phyloP scores from a whole-genome alignment of 2,329 filamentous ascomycete species.

The Truncatella angustata region DNA sequence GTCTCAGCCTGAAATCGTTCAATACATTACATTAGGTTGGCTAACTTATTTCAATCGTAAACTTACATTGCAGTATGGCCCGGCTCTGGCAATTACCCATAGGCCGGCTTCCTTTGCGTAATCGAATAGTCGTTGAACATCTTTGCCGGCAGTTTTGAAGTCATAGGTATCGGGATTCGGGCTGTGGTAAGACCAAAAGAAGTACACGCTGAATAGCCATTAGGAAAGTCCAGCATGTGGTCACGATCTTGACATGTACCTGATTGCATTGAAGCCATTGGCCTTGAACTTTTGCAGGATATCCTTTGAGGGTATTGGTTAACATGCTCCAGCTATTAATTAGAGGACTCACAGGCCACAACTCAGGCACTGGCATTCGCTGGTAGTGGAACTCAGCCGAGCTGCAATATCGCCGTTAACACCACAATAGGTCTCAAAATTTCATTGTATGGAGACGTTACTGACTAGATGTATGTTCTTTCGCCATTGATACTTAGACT shows the following conservation, averaged over 20 bases:
- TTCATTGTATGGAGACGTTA: background rate
- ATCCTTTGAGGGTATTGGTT: constrained; percentile 9
- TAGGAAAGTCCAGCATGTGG: background rate
- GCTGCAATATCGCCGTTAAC: constrained; percentile 17
- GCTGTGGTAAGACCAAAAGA: constrained; percentile 50
- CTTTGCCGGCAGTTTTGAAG: constrained; percentile 48
- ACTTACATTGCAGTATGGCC: constrained; percentile 45
- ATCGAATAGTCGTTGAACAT: constrained; percentile 48
- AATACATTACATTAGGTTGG: background rate
- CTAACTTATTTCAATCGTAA: background rate
- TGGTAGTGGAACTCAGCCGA: constrained; percentile 53
- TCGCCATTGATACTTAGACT: constrained; percentile 48
- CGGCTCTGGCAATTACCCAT: constrained; percentile 49
- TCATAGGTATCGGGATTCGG: constrained; percentile 43
- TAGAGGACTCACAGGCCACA: constrained; percentile 39
- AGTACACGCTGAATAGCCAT: constrained; percentile 37
- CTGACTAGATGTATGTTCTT: constrained; percentile 43
- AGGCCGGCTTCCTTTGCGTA: constrained; percentile 49
- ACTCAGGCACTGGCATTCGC: constrained; percentile 50
- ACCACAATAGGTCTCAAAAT: no score
- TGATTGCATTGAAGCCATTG: constrained; percentile 15
- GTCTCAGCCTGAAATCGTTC: constrained; percentile 36
- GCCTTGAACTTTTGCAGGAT: constrained; percentile 21
- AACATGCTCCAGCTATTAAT: background rate
- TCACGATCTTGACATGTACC: background rate